Conservation (phyloP, 306 rosid species). For the Alnus glutinosa region DNA sequence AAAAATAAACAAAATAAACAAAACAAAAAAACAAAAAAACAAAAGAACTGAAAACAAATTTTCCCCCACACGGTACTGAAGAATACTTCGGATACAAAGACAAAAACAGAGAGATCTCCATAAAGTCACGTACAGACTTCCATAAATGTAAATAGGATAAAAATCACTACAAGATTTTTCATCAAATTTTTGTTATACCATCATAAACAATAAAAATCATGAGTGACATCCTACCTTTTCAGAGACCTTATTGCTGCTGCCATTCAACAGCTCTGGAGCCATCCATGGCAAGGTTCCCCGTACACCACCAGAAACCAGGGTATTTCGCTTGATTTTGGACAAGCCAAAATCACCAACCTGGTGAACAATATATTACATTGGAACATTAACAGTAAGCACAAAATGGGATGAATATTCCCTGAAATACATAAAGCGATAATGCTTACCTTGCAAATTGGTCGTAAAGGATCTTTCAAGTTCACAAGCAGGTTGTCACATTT, state of each 20-base stretch:
- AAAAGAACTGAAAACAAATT: not conserved
- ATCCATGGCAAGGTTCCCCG: conserved; percentile 95
- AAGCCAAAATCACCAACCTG: conserved; percentile 95
- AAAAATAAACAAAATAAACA: no score
- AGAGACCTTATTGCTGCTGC: conserved; percentile 86
- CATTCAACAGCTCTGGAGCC: conserved; percentile 91
- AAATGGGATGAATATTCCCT: conserved; percentile 6
- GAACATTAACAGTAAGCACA: not conserved
- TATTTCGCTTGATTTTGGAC: conserved; percentile 79
- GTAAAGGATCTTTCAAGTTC: conserved; percentile 75
- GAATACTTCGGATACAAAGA: not conserved
- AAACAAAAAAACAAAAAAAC: not conserved
- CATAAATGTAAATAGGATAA: not conserved
- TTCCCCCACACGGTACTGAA: not conserved
- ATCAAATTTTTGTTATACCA: not conserved
- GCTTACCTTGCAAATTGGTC: conserved; percentile 88
- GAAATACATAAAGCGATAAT: not conserved
- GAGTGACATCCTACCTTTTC: conserved; percentile 56
- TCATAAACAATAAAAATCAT: conserved; percentile 2
- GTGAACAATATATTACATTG: conserved; percentile 19
- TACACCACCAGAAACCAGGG: conserved; percentile 89
- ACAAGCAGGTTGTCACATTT: conserved; percentile 93
- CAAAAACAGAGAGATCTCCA: conserved; percentile 3
- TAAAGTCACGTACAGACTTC: not conserved
- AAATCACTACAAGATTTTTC: not conserved